These are phyloP conservation scores for Nakazawaea wickerhamii DNA, from an alignment of 805 yeast genomes.

Conservation along the genomic window DNA sequence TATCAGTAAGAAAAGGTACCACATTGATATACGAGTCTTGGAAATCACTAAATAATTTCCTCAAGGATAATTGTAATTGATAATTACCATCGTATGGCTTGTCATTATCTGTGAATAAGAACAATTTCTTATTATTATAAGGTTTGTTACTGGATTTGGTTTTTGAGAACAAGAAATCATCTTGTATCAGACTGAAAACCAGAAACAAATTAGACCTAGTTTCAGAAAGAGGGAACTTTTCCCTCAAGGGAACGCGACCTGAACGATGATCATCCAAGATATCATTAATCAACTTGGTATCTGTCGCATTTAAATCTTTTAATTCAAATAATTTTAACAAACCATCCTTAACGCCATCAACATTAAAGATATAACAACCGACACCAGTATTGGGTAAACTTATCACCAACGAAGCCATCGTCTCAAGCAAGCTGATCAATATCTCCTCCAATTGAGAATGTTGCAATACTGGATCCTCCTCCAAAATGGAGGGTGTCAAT, in stretches of 20 bases:
- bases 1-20: constrained; percentile 56
- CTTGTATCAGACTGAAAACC: constrained; percentile 47
- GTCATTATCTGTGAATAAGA: constrained; percentile 74
- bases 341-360: constrained; percentile 35
- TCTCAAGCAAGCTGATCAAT: constrained; percentile 50
- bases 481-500: constrained; percentile 42
- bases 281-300: constrained; percentile 52
- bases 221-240: constrained; percentile 25
- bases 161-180: constrained; percentile 41
- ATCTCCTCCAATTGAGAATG: constrained; percentile 44
- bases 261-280: constrained; percentile 37
- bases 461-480: constrained; percentile 27
- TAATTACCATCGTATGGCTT: constrained; percentile 47
- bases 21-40: constrained; percentile 48
- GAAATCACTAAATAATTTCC: constrained; percentile 56
- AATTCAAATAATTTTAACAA: constrained; percentile 47
- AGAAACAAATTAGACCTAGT: constrained; percentile 26
- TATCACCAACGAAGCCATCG: constrained; percentile 62
- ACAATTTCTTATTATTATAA: constrained; percentile 53
- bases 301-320: constrained; percentile 47
- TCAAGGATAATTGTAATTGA: constrained; percentile 39
- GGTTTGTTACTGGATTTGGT: constrained; percentile 26
- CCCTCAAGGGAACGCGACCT: constrained; percentile 18
- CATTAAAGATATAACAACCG: constrained; percentile 64
- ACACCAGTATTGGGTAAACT: constrained; percentile 64